Evolutionary conservation across 2,329 filamentous ascomycete species (phyloP), one percentile per base, ranked within the genome.

Genomic region (Cercospora zeina): DNA sequence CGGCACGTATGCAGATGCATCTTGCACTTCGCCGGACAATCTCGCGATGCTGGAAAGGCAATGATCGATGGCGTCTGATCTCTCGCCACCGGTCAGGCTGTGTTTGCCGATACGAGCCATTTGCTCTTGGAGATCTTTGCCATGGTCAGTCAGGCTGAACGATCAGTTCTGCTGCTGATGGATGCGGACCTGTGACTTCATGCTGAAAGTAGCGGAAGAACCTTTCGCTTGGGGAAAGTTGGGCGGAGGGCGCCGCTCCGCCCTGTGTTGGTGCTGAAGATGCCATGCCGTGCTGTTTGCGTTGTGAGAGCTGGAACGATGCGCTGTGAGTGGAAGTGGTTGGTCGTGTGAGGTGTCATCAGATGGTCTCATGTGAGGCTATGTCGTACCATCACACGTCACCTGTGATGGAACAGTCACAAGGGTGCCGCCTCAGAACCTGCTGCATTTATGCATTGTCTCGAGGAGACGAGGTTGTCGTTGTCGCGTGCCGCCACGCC

Each of bases 121-220:
- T 68, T 90, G 84, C 66, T 90, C 84, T 75, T 93, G 88, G 13
- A 97, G 82, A 56, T 83, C 91, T 95, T 61, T 31, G n/a, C 19
- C 56, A 61, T 16, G 34, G 51, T 55, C 45, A 59, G 58, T 55
- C 57, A 39, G 42, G 58, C 49, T 58, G 56, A 30, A 19, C 37
- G 54, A 16, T 49, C 24, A 13, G 33, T 24, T 21, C 54, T 55
- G 27, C 47, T 50, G 31, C 30, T 53, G 21, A 54, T 65, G 39
- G 62, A 49, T 54, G 56, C 67, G 63, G 79, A 92, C 90, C 83
- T 51, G 85, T 85, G 56, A 89, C 85, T 75, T 90, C 87, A 69
- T 87, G 83, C 68, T 91, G 88, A 72, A 96, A 96, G 73, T 91
- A 89, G 69, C 87, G 85, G 75, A 93, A 93, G 79, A 96, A 96